A percentile compares a stretch with the other conserved stretches of the same genome.
Conservation (phyloP, 805 yeast genomes). For the Blastobotrys parvus region DNA sequence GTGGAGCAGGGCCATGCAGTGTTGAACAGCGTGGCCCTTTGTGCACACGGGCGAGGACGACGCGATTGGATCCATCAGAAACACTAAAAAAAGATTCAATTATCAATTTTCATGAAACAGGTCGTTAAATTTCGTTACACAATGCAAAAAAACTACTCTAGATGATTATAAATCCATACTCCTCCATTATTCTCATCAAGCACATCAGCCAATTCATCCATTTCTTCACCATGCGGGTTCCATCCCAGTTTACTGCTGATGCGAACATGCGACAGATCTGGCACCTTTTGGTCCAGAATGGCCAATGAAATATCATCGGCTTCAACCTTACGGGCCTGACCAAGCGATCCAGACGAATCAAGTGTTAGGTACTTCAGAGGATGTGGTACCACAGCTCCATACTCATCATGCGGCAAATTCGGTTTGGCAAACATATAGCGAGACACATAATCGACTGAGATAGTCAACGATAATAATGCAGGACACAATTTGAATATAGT, state of each 20-base stretch:
- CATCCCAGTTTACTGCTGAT: slow-evolving; percentile 79
- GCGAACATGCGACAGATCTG: slow-evolving; percentile 52
- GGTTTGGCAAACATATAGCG: slow-evolving; percentile 30
- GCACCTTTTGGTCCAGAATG: slow-evolving; percentile 66
- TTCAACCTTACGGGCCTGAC: slow-evolving; percentile 72
- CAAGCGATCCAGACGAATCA: slow-evolving; percentile 76
- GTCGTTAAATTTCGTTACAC: no score
- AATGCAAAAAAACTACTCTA: no score
- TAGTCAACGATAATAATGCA: slow-evolving; percentile 48
- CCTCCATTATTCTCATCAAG: slow-evolving; percentile 74
- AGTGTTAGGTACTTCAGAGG: slow-evolving; percentile 59
- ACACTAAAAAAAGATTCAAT: no score
- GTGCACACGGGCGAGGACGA: no score
- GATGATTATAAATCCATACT: slow-evolving; percentile 12
- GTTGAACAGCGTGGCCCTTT: no score
- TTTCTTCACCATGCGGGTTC: slow-evolving; percentile 49
- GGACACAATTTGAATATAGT: slow-evolving; percentile 70
- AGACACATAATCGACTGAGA: slow-evolving; percentile 74
- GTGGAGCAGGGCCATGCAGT: no score
- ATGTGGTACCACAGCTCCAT: slow-evolving; percentile 30
- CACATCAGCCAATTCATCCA: slow-evolving; percentile 54
- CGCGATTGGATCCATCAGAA: no score
- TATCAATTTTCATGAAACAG: no score
- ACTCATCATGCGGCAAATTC: slow-evolving; percentile 14
- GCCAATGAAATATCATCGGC: slow-evolving; percentile 89